These are phyloP conservation scores for Vigna reflexopilosa DNA, from an alignment of 306 rosid genomes.

Conservation along the genomic window DNA sequence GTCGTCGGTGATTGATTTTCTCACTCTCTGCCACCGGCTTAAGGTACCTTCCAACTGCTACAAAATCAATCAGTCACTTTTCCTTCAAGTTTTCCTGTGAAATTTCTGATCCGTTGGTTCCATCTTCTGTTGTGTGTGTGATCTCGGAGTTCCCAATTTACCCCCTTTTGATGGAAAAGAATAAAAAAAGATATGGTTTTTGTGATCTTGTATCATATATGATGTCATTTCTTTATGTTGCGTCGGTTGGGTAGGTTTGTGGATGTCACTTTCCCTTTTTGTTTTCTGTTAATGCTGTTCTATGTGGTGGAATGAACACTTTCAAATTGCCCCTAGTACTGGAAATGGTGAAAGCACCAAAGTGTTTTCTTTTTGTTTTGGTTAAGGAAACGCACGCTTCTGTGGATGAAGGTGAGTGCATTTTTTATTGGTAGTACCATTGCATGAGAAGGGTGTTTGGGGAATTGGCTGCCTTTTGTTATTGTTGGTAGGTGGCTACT, in stretches of 20 bases:
- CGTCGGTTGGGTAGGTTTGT: neutral
- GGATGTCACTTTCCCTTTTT: too few species aligned
- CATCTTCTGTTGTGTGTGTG: neutral
- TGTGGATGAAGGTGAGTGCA: slow-evolving; percentile 6
- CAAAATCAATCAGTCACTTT: neutral
- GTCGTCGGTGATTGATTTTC: slow-evolving; percentile 76
- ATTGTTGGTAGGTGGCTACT: neutral
- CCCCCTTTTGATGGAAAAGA: neutral
- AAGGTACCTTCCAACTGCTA: slow-evolving; percentile 55
- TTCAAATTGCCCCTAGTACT: neutral
- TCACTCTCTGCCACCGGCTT: slow-evolving; percentile 81
- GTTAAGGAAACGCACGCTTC: slow-evolving; percentile 6
- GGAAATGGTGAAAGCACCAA: neutral
- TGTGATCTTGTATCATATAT: neutral
- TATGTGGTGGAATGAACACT: neutral
- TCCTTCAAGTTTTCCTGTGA: neutral
- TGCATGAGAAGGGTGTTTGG: neutral
- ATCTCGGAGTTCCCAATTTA: slow-evolving; percentile 24
- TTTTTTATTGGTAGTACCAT: neutral
- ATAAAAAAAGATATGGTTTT: neutral
- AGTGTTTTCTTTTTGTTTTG: neutral
- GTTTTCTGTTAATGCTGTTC: too few species aligned
- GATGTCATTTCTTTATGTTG: neutral
- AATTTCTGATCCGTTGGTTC: neutral
- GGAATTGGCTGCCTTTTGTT: neutral